These are phyloP conservation scores for Exophiala oligosperma DNA, from an alignment of 2,329 filamentous ascomycete genomes.

Conservation along the genomic window DNA sequence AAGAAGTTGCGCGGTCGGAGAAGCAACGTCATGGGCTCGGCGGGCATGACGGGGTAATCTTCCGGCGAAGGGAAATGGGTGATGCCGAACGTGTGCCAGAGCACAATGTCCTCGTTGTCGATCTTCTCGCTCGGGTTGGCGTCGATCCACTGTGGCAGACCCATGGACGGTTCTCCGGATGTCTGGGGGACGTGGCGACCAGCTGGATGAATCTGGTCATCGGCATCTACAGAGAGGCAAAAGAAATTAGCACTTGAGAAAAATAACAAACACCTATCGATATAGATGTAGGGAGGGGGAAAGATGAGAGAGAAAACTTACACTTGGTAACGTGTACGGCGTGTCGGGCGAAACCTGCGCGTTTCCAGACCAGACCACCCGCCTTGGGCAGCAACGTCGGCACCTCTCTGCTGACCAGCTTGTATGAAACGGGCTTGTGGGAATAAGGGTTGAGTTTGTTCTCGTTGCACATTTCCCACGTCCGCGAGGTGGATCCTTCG, in stretches of 20 bases:
- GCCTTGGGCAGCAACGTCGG: constrained; percentile 77
- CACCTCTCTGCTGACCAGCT: constrained; percentile 84
- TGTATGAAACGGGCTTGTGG: constrained; percentile 81
- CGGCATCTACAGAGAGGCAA: constrained; percentile 57
- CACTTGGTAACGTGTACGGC: constrained; percentile 87
- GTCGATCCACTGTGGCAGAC: constrained; percentile 73
- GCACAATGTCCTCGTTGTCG: constrained; percentile 80
- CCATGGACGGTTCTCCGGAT: constrained; percentile 72
- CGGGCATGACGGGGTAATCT: constrained; percentile 91
- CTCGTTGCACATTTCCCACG: constrained; percentile 89
- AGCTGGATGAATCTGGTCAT: constrained; percentile 80
- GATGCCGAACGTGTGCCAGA: constrained; percentile 93
- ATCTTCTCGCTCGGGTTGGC: constrained; percentile 67
- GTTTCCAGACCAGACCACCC: constrained; percentile 81
- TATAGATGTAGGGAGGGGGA: constrained; percentile 23
- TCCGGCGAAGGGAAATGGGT: constrained; percentile 88
- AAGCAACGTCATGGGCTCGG: constrained; percentile 78
- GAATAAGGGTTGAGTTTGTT: constrained; percentile 82
- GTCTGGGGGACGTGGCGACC: constrained; percentile 88
- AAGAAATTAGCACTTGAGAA: too few species aligned
- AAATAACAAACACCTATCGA: neutral
- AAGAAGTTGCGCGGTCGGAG: constrained; percentile 83
- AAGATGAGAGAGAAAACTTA: constrained; percentile 47
- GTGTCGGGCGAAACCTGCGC: constrained; percentile 83
- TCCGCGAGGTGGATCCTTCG: constrained; percentile 72